Conservation (phyloP, 345 rosid species). For the Citrus maxima region DNA sequence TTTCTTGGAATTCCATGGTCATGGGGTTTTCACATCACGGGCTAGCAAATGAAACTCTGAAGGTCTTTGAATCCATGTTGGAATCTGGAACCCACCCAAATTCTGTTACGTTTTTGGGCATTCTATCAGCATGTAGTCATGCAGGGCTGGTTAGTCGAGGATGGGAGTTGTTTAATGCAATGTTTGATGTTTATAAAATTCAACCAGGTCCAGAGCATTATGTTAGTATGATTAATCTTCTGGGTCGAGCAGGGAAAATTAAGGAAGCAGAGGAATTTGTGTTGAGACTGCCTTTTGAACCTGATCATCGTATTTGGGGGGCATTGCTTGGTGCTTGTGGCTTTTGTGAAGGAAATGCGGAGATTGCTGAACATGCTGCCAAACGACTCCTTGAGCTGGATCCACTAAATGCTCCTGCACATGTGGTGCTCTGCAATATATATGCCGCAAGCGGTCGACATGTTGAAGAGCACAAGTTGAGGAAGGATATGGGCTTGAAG, state of each 20-base stretch:
- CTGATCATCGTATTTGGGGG: constrained; percentile 46
- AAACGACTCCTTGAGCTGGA: constrained; percentile 51
- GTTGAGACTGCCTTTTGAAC: constrained; percentile 32
- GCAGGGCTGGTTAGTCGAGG: constrained; percentile 38
- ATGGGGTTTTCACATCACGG: constrained; percentile 55
- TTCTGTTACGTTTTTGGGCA: constrained; percentile 44
- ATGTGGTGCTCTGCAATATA: constrained; percentile 62
- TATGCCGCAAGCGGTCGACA: constrained; percentile 52
- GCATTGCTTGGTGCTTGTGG: constrained; percentile 59
- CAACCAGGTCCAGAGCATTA: constrained; percentile 45
- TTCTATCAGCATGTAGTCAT: constrained; percentile 50
- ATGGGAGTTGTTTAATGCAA: constrained; percentile 33
- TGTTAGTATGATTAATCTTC: constrained; percentile 43
- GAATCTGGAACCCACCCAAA: constrained; percentile 40
- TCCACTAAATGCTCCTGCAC: constrained; percentile 65
- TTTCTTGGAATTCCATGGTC: constrained; percentile 63
- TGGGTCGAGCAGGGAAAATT: constrained; percentile 53
- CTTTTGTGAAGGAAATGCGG: constrained; percentile 31
- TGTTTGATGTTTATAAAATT: constrained; percentile 30
- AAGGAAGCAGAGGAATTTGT: constrained; percentile 51
- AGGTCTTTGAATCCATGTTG: constrained; percentile 37
- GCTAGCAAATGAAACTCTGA: constrained; percentile 38
- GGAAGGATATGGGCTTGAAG: constrained; percentile 68
- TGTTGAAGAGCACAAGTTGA: constrained; percentile 51
- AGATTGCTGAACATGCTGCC: constrained; percentile 51